Conservation (phyloP, 2,329 filamentous ascomycete species). For the Hymenoscyphus fructigenus region DNA sequence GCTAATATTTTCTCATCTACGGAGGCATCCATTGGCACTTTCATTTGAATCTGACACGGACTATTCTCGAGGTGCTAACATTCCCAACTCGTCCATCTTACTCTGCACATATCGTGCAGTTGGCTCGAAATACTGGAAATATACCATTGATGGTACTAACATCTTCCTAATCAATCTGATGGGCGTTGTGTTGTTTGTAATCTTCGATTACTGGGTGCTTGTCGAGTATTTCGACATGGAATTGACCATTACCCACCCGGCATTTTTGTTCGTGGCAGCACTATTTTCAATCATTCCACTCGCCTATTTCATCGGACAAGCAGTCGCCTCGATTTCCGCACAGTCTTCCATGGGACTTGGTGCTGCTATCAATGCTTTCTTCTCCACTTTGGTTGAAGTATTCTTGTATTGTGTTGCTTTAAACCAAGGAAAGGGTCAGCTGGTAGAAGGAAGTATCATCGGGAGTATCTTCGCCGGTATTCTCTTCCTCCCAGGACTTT, state of each 20-base stretch:
- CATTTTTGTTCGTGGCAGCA: conserved; percentile 80
- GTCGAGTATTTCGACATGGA: conserved; percentile 63
- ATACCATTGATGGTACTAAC: conserved; percentile 96
- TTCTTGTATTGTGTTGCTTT: conserved; percentile 96
- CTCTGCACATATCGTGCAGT: conserved; percentile 97
- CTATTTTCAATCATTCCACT: conserved; percentile 92
- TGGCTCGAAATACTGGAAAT: conserved; percentile 97
- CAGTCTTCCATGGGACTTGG: conserved; percentile 98
- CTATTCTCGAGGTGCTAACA: conserved; percentile 68
- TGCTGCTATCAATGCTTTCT: conserved; percentile 96
- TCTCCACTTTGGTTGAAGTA: conserved; percentile 95
- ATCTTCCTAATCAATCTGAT: conserved; percentile 98
- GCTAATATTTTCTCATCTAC: conserved; percentile 85
- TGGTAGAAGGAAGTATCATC: conserved; percentile 95
- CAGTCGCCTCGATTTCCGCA: conserved; percentile 95
- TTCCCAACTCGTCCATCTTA: conserved; percentile 79
- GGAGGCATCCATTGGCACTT: conserved; percentile 86
- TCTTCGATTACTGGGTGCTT: conserved; percentile 87
- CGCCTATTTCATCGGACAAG: conserved; percentile 98
- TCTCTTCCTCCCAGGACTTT: conserved; percentile 87
- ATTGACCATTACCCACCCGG: conserved; percentile 75
- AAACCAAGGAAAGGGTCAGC: conserved; percentile 83
- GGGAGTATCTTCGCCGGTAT: conserved; percentile 98
- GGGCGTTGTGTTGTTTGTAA: conserved; percentile 88
- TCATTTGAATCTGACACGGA: conserved; percentile 87